phyloP scores from a whole-genome alignment of 257 asterid species.

The Penstemon barbatus region DNA sequence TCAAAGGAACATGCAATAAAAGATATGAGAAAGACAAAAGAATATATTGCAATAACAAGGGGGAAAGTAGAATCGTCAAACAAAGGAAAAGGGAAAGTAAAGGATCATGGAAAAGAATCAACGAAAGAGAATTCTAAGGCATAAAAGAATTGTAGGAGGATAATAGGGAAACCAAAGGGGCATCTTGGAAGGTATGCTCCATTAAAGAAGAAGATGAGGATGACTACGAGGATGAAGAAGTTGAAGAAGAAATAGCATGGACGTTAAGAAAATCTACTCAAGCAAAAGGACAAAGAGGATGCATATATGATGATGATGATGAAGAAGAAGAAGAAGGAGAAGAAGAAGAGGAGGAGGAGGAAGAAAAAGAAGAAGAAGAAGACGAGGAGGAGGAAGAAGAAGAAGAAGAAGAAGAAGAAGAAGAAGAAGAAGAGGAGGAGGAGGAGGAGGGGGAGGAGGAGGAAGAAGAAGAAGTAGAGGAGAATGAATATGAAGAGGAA shows the following conservation, averaged over 20 bases:
- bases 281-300: not conserved
- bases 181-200: not conserved
- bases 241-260: not conserved
- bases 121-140: not conserved
- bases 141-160: not conserved
- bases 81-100: not conserved
- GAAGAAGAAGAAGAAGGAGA: not conserved
- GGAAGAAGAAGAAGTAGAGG: no score
- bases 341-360: not conserved
- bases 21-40: not conserved
- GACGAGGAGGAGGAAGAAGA: not conserved
- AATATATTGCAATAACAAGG: not conserved
- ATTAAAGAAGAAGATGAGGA: not conserved
- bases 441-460: no score
- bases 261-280: not conserved
- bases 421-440: not conserved
- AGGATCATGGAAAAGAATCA: not conserved
- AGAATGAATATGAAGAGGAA: no score
- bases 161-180: not conserved
- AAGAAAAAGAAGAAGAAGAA: not conserved
- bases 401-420: not conserved
- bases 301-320: no score
- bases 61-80: not conserved
- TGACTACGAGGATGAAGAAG: not conserved
- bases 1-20: not conserved